Evolutionary conservation across 768 basidiomycete genomes (phyloP).

Genomic region (Albatrellus ellisii): DNA sequence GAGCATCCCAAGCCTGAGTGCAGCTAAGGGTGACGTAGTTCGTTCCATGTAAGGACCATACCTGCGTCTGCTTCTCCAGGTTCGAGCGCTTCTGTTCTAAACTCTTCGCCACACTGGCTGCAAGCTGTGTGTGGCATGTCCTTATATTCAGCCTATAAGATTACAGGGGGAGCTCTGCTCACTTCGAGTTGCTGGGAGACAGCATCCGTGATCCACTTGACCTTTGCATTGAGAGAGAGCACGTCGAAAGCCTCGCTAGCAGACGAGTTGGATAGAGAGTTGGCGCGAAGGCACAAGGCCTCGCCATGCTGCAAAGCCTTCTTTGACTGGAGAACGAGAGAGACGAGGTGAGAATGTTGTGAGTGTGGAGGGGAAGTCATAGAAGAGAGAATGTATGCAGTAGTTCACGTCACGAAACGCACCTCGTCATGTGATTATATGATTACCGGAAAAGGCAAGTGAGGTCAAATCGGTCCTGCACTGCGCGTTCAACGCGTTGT

Average conservation of each 20-base stretch:
- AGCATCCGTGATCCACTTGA: slow-evolving; percentile 64
- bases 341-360: slow-evolving; percentile 32
- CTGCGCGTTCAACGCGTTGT: too few relatives aligned
- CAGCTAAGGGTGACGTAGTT: slow-evolving; percentile 1
- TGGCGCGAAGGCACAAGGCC: slow-evolving; percentile 58
- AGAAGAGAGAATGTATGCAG: too few relatives aligned
- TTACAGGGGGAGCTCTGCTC: slow-evolving; percentile 6
- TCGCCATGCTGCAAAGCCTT: slow-evolving; percentile 72
- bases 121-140: slow-evolving; percentile 33
- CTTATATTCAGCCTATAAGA: not conserved
- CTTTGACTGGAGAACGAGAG: slow-evolving; percentile 71
- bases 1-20: slow-evolving; percentile 58
- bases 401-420: too few relatives aligned
- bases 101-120: slow-evolving; percentile 56
- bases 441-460: too few relatives aligned
- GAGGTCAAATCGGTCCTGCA: too few relatives aligned
- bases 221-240: slow-evolving; percentile 67
- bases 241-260: slow-evolving; percentile 57
- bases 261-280: slow-evolving; percentile 48
- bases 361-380: too few relatives aligned
- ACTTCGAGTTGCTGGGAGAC: slow-evolving; percentile 71
- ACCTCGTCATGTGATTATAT: too few relatives aligned
- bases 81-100: slow-evolving; percentile 59
- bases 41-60: slow-evolving; percentile 15
- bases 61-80: slow-evolving; percentile 49